Percentiles rank a stretch among this genome's conserved stretches.
Evolutionary conservation across 164 flowering plant species (phyloP).

Genomic region (Vitis labrusca): DNA sequence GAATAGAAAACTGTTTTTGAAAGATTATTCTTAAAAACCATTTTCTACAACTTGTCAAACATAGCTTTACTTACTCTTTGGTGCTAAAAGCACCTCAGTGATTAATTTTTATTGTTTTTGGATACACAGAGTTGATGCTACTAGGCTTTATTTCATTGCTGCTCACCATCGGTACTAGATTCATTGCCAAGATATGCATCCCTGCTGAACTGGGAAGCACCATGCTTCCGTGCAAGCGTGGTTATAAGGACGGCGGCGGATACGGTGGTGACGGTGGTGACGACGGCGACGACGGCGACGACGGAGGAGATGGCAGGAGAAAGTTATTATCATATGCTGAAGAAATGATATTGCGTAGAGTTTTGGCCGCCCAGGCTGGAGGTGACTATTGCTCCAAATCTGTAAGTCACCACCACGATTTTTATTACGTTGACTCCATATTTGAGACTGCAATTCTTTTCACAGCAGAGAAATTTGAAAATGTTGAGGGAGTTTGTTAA

Average conservation of each 20-base stretch:
- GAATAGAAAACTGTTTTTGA: neutral
- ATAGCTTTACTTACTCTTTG: too few species aligned
- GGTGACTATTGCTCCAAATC: slow-evolving; percentile 24
- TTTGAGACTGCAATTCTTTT: too few species aligned
- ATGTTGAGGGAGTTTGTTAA: too few species aligned
- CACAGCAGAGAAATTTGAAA: too few species aligned
- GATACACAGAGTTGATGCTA: slow-evolving; percentile 64
- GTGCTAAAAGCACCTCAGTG: too few species aligned
- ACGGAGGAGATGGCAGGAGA: slow-evolving; percentile 18
- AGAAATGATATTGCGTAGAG: slow-evolving; percentile 39
- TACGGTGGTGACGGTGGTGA: slow-evolving; percentile 3
- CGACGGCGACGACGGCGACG: slow-evolving; percentile 13
- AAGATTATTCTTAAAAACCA: neutral
- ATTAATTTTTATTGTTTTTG: neutral
- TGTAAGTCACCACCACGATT: slow-evolving; percentile 17
- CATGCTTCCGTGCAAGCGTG: slow-evolving; percentile 62
- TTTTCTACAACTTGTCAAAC: too few species aligned
- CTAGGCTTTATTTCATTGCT: slow-evolving; percentile 73
- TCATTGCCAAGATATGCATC: slow-evolving; percentile 51
- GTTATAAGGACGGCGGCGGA: neutral
- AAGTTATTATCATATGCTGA: slow-evolving; percentile 38
- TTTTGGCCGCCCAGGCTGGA: slow-evolving; percentile 39
- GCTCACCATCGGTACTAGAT: slow-evolving; percentile 45
- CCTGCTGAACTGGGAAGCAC: slow-evolving; percentile 26
- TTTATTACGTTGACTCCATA: too few species aligned